Base-by-base conservation (phyloP, 1,284 basidiomycete species). In the Puccinia horiana region DNA sequence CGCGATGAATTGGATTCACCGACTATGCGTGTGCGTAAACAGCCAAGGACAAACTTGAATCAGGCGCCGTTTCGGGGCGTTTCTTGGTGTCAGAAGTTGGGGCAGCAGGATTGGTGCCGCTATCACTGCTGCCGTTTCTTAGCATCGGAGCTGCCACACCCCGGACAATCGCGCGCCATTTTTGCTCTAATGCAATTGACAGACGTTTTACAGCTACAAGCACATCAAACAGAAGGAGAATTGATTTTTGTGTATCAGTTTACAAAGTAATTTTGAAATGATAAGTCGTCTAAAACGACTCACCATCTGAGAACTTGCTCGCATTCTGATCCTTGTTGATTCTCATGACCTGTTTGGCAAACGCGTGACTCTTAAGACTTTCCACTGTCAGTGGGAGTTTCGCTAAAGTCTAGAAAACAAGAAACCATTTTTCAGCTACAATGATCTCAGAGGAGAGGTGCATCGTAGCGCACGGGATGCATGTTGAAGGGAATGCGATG, bases 321-420 rank as follows among this genome's bases (percentile, higher is more conserved):
- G 61, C 72, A 29, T 75, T 81, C 23, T 44, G 49, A 65, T 81
- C 80, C 32, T 81, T 81, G 44, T 81, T 81, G 61, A 81, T 81
- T 40, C 80, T 70, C 37, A 81, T 37, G 20, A 81, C 72, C 52
- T 81, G 80, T 37, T 81, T 81, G 18, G 80, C 40, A 81, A 81
- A 81, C 32, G 80, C 63, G 61, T 75, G 61, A 75, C 32, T 65
- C 49, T 81, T 81, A 20, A 81, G 72, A 52, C 75, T 74, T 26
- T 81, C 80, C 32, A 81, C 26, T 16, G 80, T 75, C 52, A 81
- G 37, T 32, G 80, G 72, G n/a, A 81, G 56, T 56, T 81, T 81
- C 23, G 42, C 80, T 29, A 81, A 70, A 42, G 73, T 81, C 80
- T 81, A 42, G 18, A 67, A 74, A 49, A 29, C 1, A 67, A 20